These are phyloP conservation scores for Ophiostoma sp. DNA, from an alignment of 2,329 filamentous ascomycete genomes.

Conservation along the genomic window DNA sequence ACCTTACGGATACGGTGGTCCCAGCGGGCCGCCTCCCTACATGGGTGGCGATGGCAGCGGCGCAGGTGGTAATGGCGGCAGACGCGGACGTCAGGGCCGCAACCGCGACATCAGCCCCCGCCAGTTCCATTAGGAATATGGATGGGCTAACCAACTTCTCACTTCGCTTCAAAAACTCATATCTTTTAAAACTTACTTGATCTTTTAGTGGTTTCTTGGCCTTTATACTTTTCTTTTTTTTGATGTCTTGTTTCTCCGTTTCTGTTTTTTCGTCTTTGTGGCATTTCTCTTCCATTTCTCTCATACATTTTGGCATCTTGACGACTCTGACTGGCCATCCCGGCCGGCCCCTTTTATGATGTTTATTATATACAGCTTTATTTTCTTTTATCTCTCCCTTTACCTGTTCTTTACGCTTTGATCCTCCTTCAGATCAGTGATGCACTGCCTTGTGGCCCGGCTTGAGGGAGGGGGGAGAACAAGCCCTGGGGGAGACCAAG, in stretches of 20 bases:
- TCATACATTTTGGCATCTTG: slow-evolving; percentile 21
- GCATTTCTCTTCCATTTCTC: slow-evolving; percentile 12
- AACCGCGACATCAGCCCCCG: slow-evolving; percentile 25
- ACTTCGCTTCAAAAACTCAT: slow-evolving; percentile 10
- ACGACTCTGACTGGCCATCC: slow-evolving; percentile 11
- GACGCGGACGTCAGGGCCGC: slow-evolving; percentile 50
- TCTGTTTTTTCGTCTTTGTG: neutral
- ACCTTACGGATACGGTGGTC: slow-evolving; percentile 42
- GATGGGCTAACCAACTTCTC: slow-evolving; percentile 1
- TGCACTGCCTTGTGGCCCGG: too few relatives aligned
- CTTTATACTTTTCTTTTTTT: slow-evolving; percentile 5
- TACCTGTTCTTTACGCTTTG: too few relatives aligned
- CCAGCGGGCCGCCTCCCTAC: slow-evolving; percentile 44
- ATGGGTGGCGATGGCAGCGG: slow-evolving; percentile 53
- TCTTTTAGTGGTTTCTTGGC: slow-evolving; percentile 8
- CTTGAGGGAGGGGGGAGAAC: too few relatives aligned
- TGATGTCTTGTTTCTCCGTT: neutral
- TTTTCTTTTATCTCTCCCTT: neutral
- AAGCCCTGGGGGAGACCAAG: neutral
- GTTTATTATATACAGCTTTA: neutral
- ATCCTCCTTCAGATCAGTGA: too few relatives aligned
- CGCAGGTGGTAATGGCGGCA: slow-evolving; percentile 50
- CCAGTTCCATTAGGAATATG: slow-evolving; percentile 21
- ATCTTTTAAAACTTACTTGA: slow-evolving; percentile 8
- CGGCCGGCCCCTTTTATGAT: slow-evolving; percentile 9